phyloP scores from a whole-genome alignment of 2,329 filamentous ascomycete species.

The Coleophoma eucalyptorum region DNA sequence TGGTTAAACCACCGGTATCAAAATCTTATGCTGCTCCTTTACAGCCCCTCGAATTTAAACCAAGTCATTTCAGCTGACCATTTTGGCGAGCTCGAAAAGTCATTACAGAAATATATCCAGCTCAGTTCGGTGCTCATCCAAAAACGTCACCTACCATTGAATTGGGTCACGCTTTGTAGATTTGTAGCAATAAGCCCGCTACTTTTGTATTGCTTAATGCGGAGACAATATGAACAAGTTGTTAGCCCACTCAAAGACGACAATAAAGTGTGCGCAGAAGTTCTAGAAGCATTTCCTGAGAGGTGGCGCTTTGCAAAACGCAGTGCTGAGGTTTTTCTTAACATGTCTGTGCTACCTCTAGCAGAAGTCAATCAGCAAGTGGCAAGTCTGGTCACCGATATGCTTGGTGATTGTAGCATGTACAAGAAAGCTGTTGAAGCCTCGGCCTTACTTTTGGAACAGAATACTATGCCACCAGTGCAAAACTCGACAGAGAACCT shows the following conservation, averaged over 20 bases:
- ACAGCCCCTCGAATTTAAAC: slow-evolving; percentile 39
- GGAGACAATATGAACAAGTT: neutral
- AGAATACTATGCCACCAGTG: neutral
- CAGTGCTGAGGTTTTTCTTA: slow-evolving; percentile 30
- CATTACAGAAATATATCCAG: slow-evolving; percentile 38
- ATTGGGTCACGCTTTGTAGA: slow-evolving; percentile 37
- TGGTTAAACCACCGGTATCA: neutral
- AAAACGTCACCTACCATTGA: slow-evolving; percentile 39
- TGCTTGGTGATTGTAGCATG: slow-evolving; percentile 1
- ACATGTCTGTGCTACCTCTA: slow-evolving; percentile 1
- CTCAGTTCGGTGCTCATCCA: slow-evolving; percentile 36
- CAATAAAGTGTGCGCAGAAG: slow-evolving; percentile 27
- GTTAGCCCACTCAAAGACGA: slow-evolving; percentile 29
- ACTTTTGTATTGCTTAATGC: slow-evolving; percentile 28
- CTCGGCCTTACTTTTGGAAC: neutral
- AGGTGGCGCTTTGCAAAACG: slow-evolving; percentile 31
- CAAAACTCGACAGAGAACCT: neutral
- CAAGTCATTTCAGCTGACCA: slow-evolving; percentile 26
- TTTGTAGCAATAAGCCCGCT: slow-evolving; percentile 33
- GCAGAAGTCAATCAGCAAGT: slow-evolving; percentile 9
- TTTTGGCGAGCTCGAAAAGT: slow-evolving; percentile 30
- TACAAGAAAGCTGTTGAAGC: neutral
- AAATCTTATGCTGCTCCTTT: slow-evolving; percentile 31
- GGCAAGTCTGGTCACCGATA: slow-evolving; percentile 14
- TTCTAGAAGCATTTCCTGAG: slow-evolving; percentile 34